Evolutionary conservation across 2,329 filamentous ascomycete genomes (phyloP).

Genomic region (Paraconiothyrium sp.): DNA sequence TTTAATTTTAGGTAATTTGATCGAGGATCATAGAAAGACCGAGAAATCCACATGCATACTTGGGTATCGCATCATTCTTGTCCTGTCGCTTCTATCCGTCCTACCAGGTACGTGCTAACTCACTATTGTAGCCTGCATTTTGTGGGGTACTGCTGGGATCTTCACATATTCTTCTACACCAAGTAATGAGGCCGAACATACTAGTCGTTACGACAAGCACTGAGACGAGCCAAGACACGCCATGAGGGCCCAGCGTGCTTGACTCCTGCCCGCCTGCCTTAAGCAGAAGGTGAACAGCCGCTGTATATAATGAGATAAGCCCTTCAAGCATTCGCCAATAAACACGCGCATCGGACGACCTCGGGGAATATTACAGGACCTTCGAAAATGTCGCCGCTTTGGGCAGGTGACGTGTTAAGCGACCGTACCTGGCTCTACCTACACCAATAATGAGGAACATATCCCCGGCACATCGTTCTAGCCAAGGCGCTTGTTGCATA

Average conservation of each 20-base stretch:
- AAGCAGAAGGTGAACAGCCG: constrained; percentile 5
- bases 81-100: background rate
- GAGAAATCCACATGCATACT: background rate
- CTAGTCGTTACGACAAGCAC: constrained; percentile 1
- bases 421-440: constrained; percentile 8
- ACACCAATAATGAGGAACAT: constrained; percentile 1
- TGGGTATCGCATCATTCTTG: background rate
- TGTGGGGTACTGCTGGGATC: constrained; percentile 13
- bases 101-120: background rate
- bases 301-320: constrained; percentile 4
- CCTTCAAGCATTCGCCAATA: constrained; percentile 12
- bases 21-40: background rate
- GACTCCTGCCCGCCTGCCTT: constrained; percentile 3
- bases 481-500: constrained; percentile 11
- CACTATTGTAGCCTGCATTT: background rate
- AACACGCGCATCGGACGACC: background rate
- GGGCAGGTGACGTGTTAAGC: constrained; percentile 19
- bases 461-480: background rate
- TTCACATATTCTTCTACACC: constrained; percentile 5
- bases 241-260: background rate
- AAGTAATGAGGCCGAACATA: background rate
- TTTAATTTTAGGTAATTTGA: background rate
- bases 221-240: background rate
- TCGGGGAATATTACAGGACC: constrained; percentile 13
- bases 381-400: constrained; percentile 5